A percentile compares a stretch with the other conserved stretches of the same genome.
phyloP scores from a whole-genome alignment of 2,329 filamentous ascomycete species.

The Berkeleyomyces basicola region DNA sequence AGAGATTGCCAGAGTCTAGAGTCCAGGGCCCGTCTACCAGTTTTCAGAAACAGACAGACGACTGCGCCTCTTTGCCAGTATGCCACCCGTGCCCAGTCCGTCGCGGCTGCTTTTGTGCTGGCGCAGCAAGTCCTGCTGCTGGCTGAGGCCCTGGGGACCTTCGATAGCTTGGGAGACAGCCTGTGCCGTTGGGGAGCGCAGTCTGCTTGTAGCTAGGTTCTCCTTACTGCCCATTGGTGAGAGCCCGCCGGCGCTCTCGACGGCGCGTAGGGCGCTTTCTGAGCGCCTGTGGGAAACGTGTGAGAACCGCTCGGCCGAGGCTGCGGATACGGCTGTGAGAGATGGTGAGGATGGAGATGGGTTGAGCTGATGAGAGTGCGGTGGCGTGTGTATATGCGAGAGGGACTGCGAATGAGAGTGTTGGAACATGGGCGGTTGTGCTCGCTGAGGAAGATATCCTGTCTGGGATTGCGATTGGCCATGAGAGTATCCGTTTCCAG shows the following conservation, averaged over 20 bases:
- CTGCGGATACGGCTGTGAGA: constrained; percentile 11
- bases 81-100: not conserved
- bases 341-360: constrained; percentile 26
- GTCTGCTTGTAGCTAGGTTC: not conserved
- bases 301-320: constrained; percentile 7
- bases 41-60: constrained; percentile 6
- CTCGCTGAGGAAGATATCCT: constrained; percentile 22
- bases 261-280: constrained; percentile 7
- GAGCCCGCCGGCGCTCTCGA: not conserved
- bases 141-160: not conserved
- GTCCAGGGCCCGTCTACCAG: not conserved
- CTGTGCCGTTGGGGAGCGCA: constrained; percentile 3
- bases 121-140: not conserved
- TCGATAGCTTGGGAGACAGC: not conserved
- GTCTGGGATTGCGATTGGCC: constrained; percentile 1
- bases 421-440: constrained; percentile 22
- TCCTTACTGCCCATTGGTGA: not conserved
- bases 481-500: not conserved
- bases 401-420: constrained; percentile 18
- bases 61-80: constrained; percentile 9
- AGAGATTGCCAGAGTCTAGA: not conserved
- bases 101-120: constrained; percentile 5
- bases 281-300: constrained; percentile 6
- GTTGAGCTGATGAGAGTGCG: constrained; percentile 22
- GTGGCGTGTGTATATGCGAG: not conserved